Conservation (phyloP, 768 basidiomycete species). For the Plicaturopsis crispa region DNA sequence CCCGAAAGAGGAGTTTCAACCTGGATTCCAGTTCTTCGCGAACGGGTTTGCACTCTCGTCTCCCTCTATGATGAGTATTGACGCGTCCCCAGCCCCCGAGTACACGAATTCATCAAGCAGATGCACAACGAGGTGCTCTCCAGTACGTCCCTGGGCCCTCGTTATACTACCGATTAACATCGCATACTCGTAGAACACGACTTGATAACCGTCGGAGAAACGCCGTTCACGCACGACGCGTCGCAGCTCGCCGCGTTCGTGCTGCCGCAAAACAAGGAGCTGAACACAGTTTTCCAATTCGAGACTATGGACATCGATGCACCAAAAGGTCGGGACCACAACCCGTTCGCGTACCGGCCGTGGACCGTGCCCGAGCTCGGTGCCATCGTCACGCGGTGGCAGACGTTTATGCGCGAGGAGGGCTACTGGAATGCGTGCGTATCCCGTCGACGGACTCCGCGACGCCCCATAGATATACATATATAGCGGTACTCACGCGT, state of each 20-base stretch:
- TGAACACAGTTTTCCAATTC: constrained; percentile 62
- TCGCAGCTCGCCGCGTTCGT: constrained; percentile 47
- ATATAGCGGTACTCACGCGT: not conserved
- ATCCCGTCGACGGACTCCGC: constrained; percentile 3
- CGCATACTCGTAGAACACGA: constrained; percentile 33
- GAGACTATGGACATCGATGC: constrained; percentile 55
- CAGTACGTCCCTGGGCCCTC: constrained; percentile 28
- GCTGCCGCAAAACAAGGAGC: constrained; percentile 48
- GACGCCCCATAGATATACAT: not conserved
- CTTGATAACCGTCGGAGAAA: constrained; percentile 61
- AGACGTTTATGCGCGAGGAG: constrained; percentile 44
- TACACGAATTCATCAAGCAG: constrained; percentile 62
- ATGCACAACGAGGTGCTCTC: constrained; percentile 58
- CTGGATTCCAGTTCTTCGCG: constrained; percentile 42
- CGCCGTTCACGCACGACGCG: constrained; percentile 48
- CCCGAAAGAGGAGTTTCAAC: constrained; percentile 43
- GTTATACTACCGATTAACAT: constrained; percentile 3
- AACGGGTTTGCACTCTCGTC: constrained; percentile 42
- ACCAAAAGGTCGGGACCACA: constrained; percentile 24
- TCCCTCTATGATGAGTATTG: not conserved
- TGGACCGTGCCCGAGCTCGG: constrained; percentile 47
- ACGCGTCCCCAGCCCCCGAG: constrained; percentile 37
- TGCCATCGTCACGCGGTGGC: constrained; percentile 37
- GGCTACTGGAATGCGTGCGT: constrained; percentile 64
- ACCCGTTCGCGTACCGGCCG: constrained; percentile 30